phyloP scores from a whole-genome alignment of 106 monocot genomes.

The Triglochin maritima region DNA sequence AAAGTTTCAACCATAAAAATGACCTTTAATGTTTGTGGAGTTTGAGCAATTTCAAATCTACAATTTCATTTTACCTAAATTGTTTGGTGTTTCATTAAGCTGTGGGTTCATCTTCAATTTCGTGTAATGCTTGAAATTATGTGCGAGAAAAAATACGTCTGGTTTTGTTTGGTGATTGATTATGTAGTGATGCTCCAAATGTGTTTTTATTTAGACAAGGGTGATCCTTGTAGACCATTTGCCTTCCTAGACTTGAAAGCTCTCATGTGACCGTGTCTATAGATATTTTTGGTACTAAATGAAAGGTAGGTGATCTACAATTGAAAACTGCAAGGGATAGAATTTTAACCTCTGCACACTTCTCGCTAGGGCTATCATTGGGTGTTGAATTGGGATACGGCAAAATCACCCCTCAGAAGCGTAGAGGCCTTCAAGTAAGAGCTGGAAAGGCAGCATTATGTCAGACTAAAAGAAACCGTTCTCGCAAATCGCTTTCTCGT shows the following conservation, averaged over 20 bases:
- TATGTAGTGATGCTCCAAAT: background rate
- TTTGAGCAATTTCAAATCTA: no score
- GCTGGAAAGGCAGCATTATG: conserved; percentile 62
- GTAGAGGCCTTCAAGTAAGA: conserved; percentile 39
- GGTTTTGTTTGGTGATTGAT: background rate
- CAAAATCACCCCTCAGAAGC: conserved; percentile 10
- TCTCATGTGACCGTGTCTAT: background rate
- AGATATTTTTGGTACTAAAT: background rate
- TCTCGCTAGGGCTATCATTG: conserved; percentile 42
- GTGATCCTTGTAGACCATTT: background rate
- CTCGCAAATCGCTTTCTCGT: conserved; percentile 84
- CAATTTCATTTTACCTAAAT: background rate
- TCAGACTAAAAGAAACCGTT: conserved; percentile 73
- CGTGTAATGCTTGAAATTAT: no score
- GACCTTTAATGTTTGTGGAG: background rate
- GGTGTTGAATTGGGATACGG: conserved; percentile 24
- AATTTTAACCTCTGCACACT: background rate
- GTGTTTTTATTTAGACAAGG: background rate
- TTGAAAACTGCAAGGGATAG: background rate
- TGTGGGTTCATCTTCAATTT: no score
- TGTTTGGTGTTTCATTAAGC: no score
- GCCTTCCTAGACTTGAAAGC: no score
- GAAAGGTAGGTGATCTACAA: background rate
- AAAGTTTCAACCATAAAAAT: background rate
- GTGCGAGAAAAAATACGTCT: no score